Percentiles rank a stretch among this genome's conserved stretches.
phyloP scores from a whole-genome alignment of 2,329 filamentous ascomycete genomes.

The Pseudogymnoascus sp. region DNA sequence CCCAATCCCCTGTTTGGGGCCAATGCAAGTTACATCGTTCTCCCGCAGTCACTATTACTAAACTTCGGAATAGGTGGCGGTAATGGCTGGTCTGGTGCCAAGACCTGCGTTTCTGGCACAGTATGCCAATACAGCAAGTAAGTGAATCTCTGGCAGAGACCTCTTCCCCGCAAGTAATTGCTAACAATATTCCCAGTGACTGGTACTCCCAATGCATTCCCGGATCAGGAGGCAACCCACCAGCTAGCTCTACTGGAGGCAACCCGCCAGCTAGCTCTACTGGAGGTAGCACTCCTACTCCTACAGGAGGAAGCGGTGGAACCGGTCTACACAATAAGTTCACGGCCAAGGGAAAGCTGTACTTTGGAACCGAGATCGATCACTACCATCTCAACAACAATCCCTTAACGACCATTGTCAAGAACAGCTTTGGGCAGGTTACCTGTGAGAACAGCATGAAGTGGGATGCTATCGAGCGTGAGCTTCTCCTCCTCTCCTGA shows the following conservation, averaged over 20 bases:
- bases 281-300: not conserved
- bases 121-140: not conserved
- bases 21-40: not conserved
- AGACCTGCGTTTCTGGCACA: not conserved
- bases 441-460: conserved; percentile 65
- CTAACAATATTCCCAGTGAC: not conserved
- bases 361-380: conserved; percentile 53
- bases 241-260: not conserved
- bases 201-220: conserved; percentile 13
- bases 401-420: conserved; percentile 47
- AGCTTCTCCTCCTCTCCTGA: not conserved
- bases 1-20: not conserved
- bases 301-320: conserved; percentile 11
- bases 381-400: conserved; percentile 40
- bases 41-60: not conserved
- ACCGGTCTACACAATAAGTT: conserved; percentile 47
- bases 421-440: conserved; percentile 53
- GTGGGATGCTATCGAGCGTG: conserved; percentile 51
- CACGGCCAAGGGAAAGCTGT: conserved; percentile 56
- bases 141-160: not conserved
- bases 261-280: not conserved
- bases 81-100: not conserved
- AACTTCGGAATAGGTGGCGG: not conserved
- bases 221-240: not conserved
- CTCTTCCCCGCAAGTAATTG: not conserved